Percentiles rank a stretch among this genome's conserved stretches.
Conservation (phyloP, 2,329 filamentous ascomycete species). For the Clonostachys solani region DNA sequence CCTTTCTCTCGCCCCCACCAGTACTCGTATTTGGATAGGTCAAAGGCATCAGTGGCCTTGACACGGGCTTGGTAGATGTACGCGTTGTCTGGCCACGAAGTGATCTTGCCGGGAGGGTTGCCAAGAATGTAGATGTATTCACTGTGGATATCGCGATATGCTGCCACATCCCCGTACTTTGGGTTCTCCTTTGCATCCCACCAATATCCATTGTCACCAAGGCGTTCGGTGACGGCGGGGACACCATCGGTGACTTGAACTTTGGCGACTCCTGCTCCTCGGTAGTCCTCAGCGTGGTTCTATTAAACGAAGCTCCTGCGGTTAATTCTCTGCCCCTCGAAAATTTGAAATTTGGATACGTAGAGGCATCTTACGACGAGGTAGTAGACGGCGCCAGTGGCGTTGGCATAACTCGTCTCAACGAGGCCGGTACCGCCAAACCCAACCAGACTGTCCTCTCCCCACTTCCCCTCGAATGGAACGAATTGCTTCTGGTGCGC, state of each 20-base stretch:
- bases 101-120: constrained; percentile 23
- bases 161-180: constrained; percentile 29
- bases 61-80: constrained; percentile 32
- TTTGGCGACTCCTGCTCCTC: constrained; percentile 27
- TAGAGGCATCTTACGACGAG: constrained; percentile 20
- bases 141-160: constrained; percentile 28
- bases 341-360: neutral
- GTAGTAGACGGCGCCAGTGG: constrained; percentile 25
- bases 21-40: constrained; percentile 30
- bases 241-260: constrained; percentile 22
- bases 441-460: constrained; percentile 23
- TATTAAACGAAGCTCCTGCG: constrained; percentile 4
- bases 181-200: constrained; percentile 21
- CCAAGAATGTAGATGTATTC: constrained; percentile 31
- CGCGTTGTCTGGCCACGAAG: constrained; percentile 11
- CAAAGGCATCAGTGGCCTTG: constrained; percentile 23
- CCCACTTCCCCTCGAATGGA: constrained; percentile 26
- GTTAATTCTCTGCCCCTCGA: neutral
- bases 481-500: constrained; percentile 27
- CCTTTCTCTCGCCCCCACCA: constrained; percentile 30
- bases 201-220: constrained; percentile 25
- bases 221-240: constrained; percentile 26
- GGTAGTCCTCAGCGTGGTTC: constrained; percentile 24
- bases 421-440: constrained; percentile 34
- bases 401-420: constrained; percentile 19